Evolutionary conservation across 108 stramenopile genomes (phyloP), one percentile per base, ranked within the genome.

Genomic region (Conticribra weissflogii): DNA sequence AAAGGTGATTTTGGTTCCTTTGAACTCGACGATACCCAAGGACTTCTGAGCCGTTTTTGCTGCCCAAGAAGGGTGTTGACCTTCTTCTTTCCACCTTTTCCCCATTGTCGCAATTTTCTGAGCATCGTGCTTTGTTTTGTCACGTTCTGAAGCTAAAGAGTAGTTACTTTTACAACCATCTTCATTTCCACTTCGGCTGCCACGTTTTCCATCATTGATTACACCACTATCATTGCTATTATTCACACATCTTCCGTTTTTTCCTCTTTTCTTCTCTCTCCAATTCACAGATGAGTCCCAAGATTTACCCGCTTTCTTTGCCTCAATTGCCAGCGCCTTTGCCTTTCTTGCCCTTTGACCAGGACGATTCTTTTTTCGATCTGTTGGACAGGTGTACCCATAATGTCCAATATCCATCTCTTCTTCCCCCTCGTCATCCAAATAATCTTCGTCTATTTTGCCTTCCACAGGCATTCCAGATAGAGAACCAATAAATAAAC

Each of bases 1-100:
- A 45, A 94, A 94, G 9, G 92, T 91, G 55, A 91, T 91, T 62
- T 91, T 91, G 31, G 69, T 92, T 52, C 93, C 93, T 71, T 86
- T 44, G 54, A 95, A 95, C 34, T 85, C 73, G 9, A 82, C 89
- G 68, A 94, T 92, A 14, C 86, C 89, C 50, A 72, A 71, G 63
- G 72, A 69, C 61, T 88, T 87, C 61, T 89, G 83, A 46, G 83
- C 72, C 44, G 88, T 79, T 49, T 72, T 72, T 0, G 93, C 93
- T 32, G 79, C 89, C 93, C 93, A 95, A 54, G 88, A 90, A 28
- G 93, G 93, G 81, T 94, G 93, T 5, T 86, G 76, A 27, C 78
- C 78, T 54, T 81, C 76, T 51, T 78, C 85, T 34, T 86, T 82
- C 78, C 84, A 79, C 19, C 54, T 49, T 56, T 78, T 83, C 22